These are phyloP conservation scores for Saccharomycopsis phalli DNA, from an alignment of 1,139 yeast genomes.

Conservation along the genomic window DNA sequence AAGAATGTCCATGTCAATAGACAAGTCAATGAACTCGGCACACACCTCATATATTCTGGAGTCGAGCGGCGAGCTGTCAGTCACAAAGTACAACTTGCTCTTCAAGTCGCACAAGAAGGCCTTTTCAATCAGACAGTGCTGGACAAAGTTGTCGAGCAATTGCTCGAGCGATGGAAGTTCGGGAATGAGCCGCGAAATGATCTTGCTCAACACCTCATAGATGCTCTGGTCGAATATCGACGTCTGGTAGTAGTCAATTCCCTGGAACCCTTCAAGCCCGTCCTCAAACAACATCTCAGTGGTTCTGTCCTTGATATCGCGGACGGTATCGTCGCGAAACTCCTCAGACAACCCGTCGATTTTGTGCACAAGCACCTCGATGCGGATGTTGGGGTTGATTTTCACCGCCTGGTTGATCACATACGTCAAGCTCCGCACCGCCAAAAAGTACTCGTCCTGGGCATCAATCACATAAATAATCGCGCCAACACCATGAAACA, in stretches of 20 bases:
- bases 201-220: slow-evolving; percentile 89
- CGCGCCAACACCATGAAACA: slow-evolving; percentile 84
- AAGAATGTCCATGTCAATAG: slow-evolving; percentile 76
- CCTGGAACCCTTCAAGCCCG: slow-evolving; percentile 82
- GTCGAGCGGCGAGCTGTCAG: slow-evolving; percentile 93
- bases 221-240: slow-evolving; percentile 93
- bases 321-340: slow-evolving; percentile 84
- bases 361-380: slow-evolving; percentile 89
- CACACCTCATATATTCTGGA: slow-evolving; percentile 94
- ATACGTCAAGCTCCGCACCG: slow-evolving; percentile 79
- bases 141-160: slow-evolving; percentile 79
- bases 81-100: slow-evolving; percentile 92
- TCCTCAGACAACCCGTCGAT: slow-evolving; percentile 94
- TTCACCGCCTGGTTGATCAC: slow-evolving; percentile 83
- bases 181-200: slow-evolving; percentile 82
- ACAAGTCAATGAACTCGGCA: slow-evolving; percentile 92
- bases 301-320: slow-evolving; percentile 93
- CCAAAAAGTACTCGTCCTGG: slow-evolving; percentile 90
- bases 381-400: slow-evolving; percentile 76
- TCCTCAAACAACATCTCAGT: slow-evolving; percentile 87
- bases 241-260: slow-evolving; percentile 81
- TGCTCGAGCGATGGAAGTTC: slow-evolving; percentile 86
- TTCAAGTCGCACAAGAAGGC: slow-evolving; percentile 87
- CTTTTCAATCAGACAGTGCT: slow-evolving; percentile 85
- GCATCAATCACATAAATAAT: slow-evolving; percentile 89